Base-by-base conservation (phyloP, 2,329 filamentous ascomycete genomes). In the Clarireedia monteithiana region DNA sequence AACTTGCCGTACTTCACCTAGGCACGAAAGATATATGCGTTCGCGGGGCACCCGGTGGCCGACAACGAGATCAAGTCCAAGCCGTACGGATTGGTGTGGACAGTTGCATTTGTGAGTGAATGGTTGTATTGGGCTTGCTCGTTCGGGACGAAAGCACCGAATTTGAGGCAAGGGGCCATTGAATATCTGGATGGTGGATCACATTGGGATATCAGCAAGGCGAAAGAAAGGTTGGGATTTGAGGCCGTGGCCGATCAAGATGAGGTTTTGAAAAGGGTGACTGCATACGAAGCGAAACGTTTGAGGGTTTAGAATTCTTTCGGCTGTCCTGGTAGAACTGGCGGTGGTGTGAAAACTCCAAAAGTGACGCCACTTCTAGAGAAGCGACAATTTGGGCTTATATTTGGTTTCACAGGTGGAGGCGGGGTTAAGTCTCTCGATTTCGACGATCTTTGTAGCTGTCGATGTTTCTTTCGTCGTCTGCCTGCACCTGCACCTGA, bases 1-100 rank as follows among this genome's bases (percentile, higher is more conserved):
- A 67, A 63, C 0, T 59, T 68, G 10, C 62, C 59, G 1, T 70
- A 70, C 30, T 72, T 68, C 64, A 61, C 64, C 17, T 58, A 56
- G 26, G 27, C 46, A 3, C 34, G 20, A 12, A 50, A n/a, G 14
- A 4, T 50, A 24, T 34, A 38, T 4, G 48, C 48, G 9, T n/a
- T 38, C 30, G 20, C 34, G 24, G 34, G 48, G 4, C 20, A 50
- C 38, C 48, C 34, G 27, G 17, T 50, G 7, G 20, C 27, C 26
- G 48, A 50, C 7, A 24, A 26, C 9, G 34, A 50, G 20, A 23
- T 40, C 9, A 26, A 15, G n/a, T 5, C 20, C 7, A n/a, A 17
- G 48, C 48, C 17, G 9, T 40, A 40, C 36, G 14, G 12, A 26
- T 39, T 39, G 5, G 30, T 49, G 4, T 30, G 34, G 34, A 20